These are phyloP conservation scores for Phytopythium helicoides DNA, from an alignment of 352 stramenopile genomes.

Conservation along the genomic window DNA sequence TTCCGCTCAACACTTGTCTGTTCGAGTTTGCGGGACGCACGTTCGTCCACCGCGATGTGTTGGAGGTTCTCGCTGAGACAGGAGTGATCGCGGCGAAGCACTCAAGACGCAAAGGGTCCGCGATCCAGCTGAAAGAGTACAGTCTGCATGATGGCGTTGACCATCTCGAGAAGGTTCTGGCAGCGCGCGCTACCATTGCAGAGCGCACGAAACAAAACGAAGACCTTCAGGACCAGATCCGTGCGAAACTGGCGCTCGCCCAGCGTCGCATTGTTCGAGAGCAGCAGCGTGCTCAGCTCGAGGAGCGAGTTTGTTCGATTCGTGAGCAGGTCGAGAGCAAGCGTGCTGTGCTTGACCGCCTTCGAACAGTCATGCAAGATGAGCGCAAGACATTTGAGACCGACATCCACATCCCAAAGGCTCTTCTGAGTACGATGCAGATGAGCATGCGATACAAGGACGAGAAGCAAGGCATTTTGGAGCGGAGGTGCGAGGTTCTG, in stretches of 20 bases:
- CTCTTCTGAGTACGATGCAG: slow-evolving; percentile 71
- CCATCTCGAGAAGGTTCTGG: slow-evolving; percentile 53
- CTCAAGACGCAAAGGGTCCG: slow-evolving; percentile 69
- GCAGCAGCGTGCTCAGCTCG: slow-evolving; percentile 40
- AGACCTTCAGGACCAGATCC: slow-evolving; percentile 50
- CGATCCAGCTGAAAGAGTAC: slow-evolving; percentile 80
- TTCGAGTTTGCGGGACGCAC: slow-evolving; percentile 69
- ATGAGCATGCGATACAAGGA: slow-evolving; percentile 85
- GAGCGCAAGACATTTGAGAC: slow-evolving; percentile 77
- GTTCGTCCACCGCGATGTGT: slow-evolving; percentile 69
- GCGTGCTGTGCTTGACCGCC: slow-evolving; percentile 44
- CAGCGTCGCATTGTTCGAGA: slow-evolving; percentile 42
- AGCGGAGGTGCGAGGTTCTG: slow-evolving; percentile 72
- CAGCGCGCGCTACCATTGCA: slow-evolving; percentile 45
- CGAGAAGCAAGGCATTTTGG: slow-evolving; percentile 73
- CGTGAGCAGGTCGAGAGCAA: slow-evolving; percentile 56
- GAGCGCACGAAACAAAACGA: slow-evolving; percentile 40
- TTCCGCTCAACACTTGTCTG: slow-evolving; percentile 80
- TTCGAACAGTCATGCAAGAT: slow-evolving; percentile 67
- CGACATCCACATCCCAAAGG: slow-evolving; percentile 79
- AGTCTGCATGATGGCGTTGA: slow-evolving; percentile 71
- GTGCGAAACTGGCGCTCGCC: slow-evolving; percentile 33
- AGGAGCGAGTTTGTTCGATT: slow-evolving; percentile 49
- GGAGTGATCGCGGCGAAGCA: slow-evolving; percentile 65
- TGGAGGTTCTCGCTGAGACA: slow-evolving; percentile 64